Conservation (phyloP, 176 grass and related monocot species). For the Juncus effusus region DNA sequence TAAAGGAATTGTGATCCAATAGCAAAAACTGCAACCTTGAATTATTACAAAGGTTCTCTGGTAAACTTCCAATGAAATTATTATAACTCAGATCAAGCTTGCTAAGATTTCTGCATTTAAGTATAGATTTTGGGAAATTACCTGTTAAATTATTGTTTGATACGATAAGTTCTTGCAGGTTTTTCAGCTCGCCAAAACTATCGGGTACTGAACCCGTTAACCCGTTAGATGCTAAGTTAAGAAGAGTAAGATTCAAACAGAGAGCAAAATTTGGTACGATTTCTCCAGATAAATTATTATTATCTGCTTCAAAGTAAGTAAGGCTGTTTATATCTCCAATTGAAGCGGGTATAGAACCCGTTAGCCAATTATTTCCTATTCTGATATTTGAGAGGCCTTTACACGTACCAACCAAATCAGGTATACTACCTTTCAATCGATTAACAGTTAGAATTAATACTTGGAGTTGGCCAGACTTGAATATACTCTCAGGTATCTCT, state of each 20-base stretch:
- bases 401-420: constrained; percentile 49
- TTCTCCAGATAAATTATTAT: constrained; percentile 57
- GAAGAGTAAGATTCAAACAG: constrained; percentile 84
- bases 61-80: constrained; percentile 45
- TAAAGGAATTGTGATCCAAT: constrained; percentile 74
- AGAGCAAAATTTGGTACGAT: constrained; percentile 58
- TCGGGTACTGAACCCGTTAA: constrained; percentile 56
- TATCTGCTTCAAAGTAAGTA: constrained; percentile 85
- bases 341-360: constrained; percentile 54
- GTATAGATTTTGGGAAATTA: constrained; percentile 52
- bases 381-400: constrained; percentile 67
- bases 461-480: constrained; percentile 51
- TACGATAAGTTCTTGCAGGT: constrained; percentile 74
- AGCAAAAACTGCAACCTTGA: constrained; percentile 83
- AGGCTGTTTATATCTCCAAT: constrained; percentile 65
- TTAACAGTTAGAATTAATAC: constrained; percentile 81
- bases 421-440: constrained; percentile 66
- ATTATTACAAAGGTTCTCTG: constrained; percentile 52
- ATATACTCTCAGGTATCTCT: constrained; percentile 62
- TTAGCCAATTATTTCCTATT: constrained; percentile 69
- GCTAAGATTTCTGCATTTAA: constrained; percentile 79
- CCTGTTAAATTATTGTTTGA: constrained; percentile 58
- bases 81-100: constrained; percentile 91
- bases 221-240: constrained; percentile 69
- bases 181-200: constrained; percentile 54